phyloP scores from a whole-genome alignment of 164 flowering plant species.

The Euptelea pleiosperma region DNA sequence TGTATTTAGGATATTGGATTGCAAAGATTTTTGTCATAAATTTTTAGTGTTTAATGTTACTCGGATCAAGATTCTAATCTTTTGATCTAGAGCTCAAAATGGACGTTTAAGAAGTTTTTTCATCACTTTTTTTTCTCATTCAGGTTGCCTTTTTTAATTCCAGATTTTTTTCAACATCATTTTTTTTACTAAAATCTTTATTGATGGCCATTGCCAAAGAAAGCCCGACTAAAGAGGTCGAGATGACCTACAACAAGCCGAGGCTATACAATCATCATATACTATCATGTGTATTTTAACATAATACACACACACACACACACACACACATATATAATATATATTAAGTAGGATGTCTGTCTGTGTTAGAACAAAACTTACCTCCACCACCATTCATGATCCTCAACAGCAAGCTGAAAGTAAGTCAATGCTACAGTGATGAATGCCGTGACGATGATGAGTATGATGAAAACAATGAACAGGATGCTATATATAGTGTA shows the following conservation, averaged over 20 bases:
- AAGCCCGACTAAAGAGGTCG: no score
- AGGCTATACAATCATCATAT: no score
- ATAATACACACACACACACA: no score
- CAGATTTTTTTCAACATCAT: neutral
- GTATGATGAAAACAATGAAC: conserved; percentile 40
- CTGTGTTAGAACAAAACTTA: conserved; percentile 5
- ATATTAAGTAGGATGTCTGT: no score
- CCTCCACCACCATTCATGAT: conserved; percentile 52
- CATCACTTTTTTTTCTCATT: no score
- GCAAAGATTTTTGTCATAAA: no score
- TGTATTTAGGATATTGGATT: no score
- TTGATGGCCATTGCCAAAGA: neutral
- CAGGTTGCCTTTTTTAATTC: neutral
- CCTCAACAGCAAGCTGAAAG: conserved; percentile 44
- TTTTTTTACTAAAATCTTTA: no score
- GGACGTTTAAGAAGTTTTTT: neutral
- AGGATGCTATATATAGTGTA: conserved; percentile 40
- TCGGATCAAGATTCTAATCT: neutral
- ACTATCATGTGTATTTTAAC: no score
- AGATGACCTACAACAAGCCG: no score
- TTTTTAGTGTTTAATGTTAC: no score
- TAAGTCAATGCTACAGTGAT: conserved; percentile 39
- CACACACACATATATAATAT: no score
- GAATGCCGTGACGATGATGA: conserved; percentile 39
- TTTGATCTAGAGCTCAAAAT: neutral